Evolutionary conservation across 495 filamentous ascomycete genomes (phyloP), one percentile per base, ranked within the genome.

Genomic region (Extremus antarcticus): DNA sequence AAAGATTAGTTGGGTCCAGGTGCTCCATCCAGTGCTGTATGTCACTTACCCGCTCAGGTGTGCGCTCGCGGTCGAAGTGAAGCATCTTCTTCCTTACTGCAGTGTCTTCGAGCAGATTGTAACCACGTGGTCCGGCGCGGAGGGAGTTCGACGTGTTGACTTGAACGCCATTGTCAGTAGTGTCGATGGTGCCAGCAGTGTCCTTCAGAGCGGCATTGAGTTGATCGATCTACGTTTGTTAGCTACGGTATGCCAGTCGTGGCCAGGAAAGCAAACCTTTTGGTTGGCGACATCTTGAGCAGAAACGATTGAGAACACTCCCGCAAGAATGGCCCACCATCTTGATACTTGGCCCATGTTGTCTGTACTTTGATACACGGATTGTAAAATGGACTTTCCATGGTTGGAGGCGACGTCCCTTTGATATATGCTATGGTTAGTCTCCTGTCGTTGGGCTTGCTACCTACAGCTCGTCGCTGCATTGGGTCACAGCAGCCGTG

Each of bases 81-180:
- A 46, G 10, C 29, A 58, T 46, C 25, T 55, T 58, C 29, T 58
- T 54, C 3, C 51, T 53, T 4, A 21, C 51, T 16, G 23, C n/a
- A n/a, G 39, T 58, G 41, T 58, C 56, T 35, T 58, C 52, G 13
- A 58, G 51, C 40, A 58, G 56, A 8, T 58, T 50, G 38, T 46
- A 55, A 23, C 56, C 56, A 17, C 56, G 56, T 13, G 56, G 56
- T 10, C 51, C 56, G 43, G 43, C 41, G n/a, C 51, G 50, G 38
- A 56, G 40, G n/a, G 56, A 58, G 32, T 54, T 23, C 2, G 56
- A 45, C 25, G 52, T 58, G 41, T 58, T 58, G 3, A 23, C 52
- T 23, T 16, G 56, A 9, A 56, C 56, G 7, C 52, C 56, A 35
- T 21, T 38, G 25, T 47, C 25, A 15, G 16, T 48, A 11, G 56